Base-by-base conservation (phyloP, 805 yeast species). In the Pichia paraexigua region DNA sequence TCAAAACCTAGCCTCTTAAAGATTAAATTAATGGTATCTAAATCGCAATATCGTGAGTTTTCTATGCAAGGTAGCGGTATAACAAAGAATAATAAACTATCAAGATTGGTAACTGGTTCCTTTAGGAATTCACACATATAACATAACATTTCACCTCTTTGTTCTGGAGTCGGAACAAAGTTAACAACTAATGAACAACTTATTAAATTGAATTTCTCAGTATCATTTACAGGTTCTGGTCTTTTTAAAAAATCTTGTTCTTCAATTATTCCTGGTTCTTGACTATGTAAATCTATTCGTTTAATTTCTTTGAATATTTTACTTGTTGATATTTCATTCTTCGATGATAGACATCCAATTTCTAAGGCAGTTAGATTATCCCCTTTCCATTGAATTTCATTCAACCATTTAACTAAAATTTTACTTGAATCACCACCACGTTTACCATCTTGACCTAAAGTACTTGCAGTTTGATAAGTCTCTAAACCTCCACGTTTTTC, bases 341-440 rank as follows among this genome's bases (percentile, higher is more conserved):
- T 64, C 0, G 86, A 78, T 30, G 85, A 79, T 21, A 92, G 66
- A 48, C 89, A 83, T 0, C 99, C 99, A 42, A 92, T 83, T 64
- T 92, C 99, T 28, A 92, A 70, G 0, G 95, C 85, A 21, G 43
- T 59, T 7, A 27, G 47, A n/a, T 41, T 37, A n/a, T 45, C 43
- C 12, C 24, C 17, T 6, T 40, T 40, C 47, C 49, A 44, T 4
- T 30, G 18, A 6, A 46, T 42, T 6, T 62, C 58, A 10, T 54
- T 58, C 6, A 88, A 66, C 91, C 95, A 88, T 51, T 81, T 78
- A n/a, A 88, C 75, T 44, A 92, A 69, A 60, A 82, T 73, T 58
- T 84, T 87, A 2, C 96, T 89, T 0, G 97, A 88, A 63, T 92
- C 99, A 1, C 97, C 96, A 0, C 99, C 98, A 55, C 98, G 66